Base-by-base conservation (phyloP, 495 filamentous ascomycete species). In the Penicillium salamii region DNA sequence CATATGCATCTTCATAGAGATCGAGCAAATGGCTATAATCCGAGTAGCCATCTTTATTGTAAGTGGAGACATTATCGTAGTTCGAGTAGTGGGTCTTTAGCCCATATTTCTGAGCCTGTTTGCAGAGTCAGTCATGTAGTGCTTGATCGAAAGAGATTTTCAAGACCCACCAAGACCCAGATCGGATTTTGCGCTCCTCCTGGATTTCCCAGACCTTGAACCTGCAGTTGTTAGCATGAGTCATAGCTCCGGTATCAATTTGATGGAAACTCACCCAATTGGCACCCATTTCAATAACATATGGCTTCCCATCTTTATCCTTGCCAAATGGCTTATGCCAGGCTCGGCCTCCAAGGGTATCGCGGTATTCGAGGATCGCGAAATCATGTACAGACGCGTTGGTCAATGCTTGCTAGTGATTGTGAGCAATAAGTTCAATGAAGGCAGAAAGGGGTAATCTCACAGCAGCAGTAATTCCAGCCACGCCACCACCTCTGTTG, bases 401-500 rank as follows among this genome's bases (percentile, higher is more conserved):
- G 5, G 71, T 64, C 5, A 90, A 63, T 8, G 85, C 73, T 78
- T 88, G 84, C 80, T 82, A 50, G 18, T 34, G 14, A 40, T 17
- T 19, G 12, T 42, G 18, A 32, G 61, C 33, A 5, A 18, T 12
- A 9, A 23, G 6, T 26, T 3, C 5, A 17, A 13, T 59, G 28
- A n/a, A 31, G n/a, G n/a, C n/a, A 3, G 29, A 32, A 15, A 8
- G 26, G 26, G 26, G 23, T 20, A 9, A 15, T 61, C 71, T 43
- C 58, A 81, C 79, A 28, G 86, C 86, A 31, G 87, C 86, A 11
- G 85, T 83, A 19, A 90, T 86, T 14, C 87, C 87, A 7, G 86
- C 78, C 48, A 83, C 78, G 24, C 70, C 70, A 21, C 65, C 68
- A 35, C 70, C 70, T 28, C 70, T 70, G 21, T 7, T 31, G 8